Base-by-base conservation (phyloP, 2,329 filamentous ascomycete genomes). In the Cladosporium colombiae region DNA sequence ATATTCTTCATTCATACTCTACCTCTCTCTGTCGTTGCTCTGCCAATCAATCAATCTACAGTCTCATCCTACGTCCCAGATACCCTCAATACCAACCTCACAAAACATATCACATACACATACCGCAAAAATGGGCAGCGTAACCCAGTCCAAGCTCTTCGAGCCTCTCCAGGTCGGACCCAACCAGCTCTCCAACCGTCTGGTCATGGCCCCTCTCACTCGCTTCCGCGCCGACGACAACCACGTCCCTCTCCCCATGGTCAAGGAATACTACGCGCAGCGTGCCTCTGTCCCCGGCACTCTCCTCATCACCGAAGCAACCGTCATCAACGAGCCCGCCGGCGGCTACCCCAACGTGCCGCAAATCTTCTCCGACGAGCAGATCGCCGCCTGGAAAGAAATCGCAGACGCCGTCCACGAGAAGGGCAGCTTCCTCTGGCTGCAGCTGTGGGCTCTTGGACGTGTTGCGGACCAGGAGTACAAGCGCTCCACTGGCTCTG, bases 151-250 rank as follows among this genome's bases (percentile, higher is more conserved):
- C 44, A 52, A 53, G 40, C 75, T 81, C 55, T 81, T 81, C 68
- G 67, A 77, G 64, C 81, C 82, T 29, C 69, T 84, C 50, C 70
- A 74, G 25, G 72, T 84, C 29, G 83, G 83, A 37, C 68, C 71
- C 31, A 68, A 78, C 69, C 71, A 75, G 18, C 79, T 85, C 44
- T 73, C 76, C 52, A 78, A 81, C 70, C 81, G 83, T 56, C 71
- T 89, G 46, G 81, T 81, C 46, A 82, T 89, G 78, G 83, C 86
- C 0, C 86, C 86, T 2, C 76, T 89, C 63, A 88, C 85, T 21
- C 78, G 81, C 55, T 80, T 80, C 74, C 76, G 80, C 52, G 80
- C 79, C 53, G 73, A 76, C 62, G 79, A 86, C 64, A 76, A 84
- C 65, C 68, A 73, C 37, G 64, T 73, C 52, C 72, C 69, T 27